Base-by-base conservation (phyloP, 2,329 filamentous ascomycete species). In the Fusarium phyllophilum region DNA sequence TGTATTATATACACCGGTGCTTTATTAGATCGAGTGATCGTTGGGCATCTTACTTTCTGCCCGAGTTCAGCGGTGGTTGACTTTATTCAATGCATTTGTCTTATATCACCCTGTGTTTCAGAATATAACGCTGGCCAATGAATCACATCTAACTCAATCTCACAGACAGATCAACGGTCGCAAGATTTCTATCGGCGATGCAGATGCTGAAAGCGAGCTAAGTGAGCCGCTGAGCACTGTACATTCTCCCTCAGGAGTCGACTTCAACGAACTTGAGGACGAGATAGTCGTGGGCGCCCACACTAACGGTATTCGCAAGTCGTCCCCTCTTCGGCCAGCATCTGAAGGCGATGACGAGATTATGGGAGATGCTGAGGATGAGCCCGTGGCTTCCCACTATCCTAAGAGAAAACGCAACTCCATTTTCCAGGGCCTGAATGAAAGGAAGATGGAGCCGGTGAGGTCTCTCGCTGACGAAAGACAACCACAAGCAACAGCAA, bases 351-450 rank as follows among this genome's bases (percentile, higher is more conserved):
- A 85, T 38, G 86, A 88, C 73, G 80, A 82, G 29, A 81, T 79
- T 14, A 86, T 87, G 84, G 79, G 79, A 2, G 84, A 86, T 41
- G 80, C 67, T 8, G 83, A 85, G 6, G 82, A 83, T 17, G 84
- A 82, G 39, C 80, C 82, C 4, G 69, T 80, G 0, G 74, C 79
- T 36, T 82, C 85, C 1, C 83, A 85, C 55, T 86, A 86, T 60
- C 84, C 86, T 0, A 91, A 91, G 80, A 85, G 89, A 38, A 91
- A 91, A 79, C 86, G 89, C 17, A 81, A 82, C 4, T 86, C 86
- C 0, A 76, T 86, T 41, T 87, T 88, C 70, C 83, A 84, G 54
- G 86, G 89, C 58, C 74, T 86, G 6, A 85, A 83, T 55, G 87
- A 88, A 64, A 84, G 85, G 48, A 86, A 85, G 73, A 84, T 85